Base-by-base conservation (phyloP, 495 filamentous ascomycete genomes). In the Hamigera avellanea region DNA sequence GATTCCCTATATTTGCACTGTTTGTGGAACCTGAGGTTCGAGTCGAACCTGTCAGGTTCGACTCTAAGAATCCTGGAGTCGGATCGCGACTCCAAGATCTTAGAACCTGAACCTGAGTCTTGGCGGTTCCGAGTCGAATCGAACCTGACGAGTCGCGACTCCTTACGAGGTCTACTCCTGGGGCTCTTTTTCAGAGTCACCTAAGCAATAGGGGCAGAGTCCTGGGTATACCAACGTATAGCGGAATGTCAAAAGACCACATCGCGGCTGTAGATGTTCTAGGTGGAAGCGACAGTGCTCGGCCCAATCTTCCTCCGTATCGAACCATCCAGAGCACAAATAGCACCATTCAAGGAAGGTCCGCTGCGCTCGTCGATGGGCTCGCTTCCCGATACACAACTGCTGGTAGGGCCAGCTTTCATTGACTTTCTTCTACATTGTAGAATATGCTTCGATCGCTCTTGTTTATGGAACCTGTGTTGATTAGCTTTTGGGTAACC, bases 291-390 rank as follows among this genome's bases (percentile, higher is more conserved):
- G 16, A 18, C 32, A 46, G 38, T 50, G 37, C 4, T 18, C 26
- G 2, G n/a, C 23, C 47, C 28, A 50, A 6, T 29, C 19, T 4
- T 35, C 27, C 33, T 44, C 21, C 10, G 40, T 13, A 21, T 2
- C 21, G n/a, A 41, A 33, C 0, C 46, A 2, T 37, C 46, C 16
- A 4, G 33, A 35, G 23, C 32, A 50, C 4, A 44, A 32, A 36
- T 50, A 50, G 17, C 38, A 50, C 23, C 46, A 50, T 26, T 50
- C 32, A 26, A 50, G 10, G 33, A 46, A 50, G 17, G 13, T 32
- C 4, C 42, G 41, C 3, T 45, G 25, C 13, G 39, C 33, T 19
- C 37, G 39, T 27, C 42, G 36, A 39, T 49, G 33, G 10, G 46
- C 46, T 14, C 41, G 41, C 14, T 49, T 53, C 6, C 43, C 23